Conservation (phyloP, 2,329 filamentous ascomycete species). For the Pestalotiopsis sp. region DNA sequence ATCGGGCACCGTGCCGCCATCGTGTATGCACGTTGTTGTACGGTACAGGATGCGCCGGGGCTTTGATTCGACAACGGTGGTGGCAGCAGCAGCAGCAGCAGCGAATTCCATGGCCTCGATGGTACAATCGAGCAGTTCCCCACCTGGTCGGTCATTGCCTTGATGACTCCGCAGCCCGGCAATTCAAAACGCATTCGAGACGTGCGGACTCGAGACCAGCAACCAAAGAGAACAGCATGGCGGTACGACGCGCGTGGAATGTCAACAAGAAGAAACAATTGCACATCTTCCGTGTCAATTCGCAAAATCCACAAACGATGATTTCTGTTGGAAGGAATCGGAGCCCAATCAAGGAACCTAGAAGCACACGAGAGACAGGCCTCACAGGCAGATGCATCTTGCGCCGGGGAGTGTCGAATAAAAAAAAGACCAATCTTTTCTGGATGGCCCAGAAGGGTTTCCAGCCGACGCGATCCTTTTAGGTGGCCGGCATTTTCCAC, state of each 20-base stretch:
- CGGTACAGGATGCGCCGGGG: background rate
- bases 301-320: background rate
- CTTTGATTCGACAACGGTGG: background rate
- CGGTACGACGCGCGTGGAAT: background rate
- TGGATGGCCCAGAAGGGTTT: background rate
- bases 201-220: background rate
- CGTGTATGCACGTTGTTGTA: slow-evolving; percentile 6
- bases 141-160: background rate
- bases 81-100: background rate
- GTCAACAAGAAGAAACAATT: background rate
- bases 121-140: background rate
- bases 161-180: background rate
- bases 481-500: background rate
- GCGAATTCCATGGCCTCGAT: background rate
- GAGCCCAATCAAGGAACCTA: background rate
- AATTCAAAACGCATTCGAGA: slow-evolving; percentile 14
- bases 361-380: background rate
- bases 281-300: background rate
- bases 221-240: background rate
- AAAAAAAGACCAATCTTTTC: background rate
- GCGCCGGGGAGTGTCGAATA: background rate
- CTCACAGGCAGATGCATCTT: background rate
- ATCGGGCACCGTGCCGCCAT: slow-evolving; percentile 3
- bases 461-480: background rate
- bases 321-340: background rate